phyloP scores from a whole-genome alignment of 169 alveolate species.

The Babesia caballi region DNA sequence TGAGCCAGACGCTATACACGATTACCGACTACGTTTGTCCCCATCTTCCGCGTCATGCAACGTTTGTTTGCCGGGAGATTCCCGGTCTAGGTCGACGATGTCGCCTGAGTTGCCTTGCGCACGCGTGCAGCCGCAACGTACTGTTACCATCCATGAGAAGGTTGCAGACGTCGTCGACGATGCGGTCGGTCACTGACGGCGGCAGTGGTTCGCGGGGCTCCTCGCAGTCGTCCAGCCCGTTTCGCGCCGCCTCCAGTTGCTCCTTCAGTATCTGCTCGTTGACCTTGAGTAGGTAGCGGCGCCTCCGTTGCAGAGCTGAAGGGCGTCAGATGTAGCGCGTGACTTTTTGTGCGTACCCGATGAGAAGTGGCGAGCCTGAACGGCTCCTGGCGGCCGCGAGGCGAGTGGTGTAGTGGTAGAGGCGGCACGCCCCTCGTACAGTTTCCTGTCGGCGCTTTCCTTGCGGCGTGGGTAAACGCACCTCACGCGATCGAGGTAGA shows the following conservation, averaged over 20 bases:
- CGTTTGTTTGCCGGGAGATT: not conserved
- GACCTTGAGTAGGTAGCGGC: not conserved
- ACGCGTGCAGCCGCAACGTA: not conserved
- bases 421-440: not conserved
- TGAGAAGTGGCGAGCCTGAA: slow-evolving; percentile 1
- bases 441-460: not conserved
- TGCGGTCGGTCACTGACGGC: slow-evolving; percentile 4
- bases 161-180: slow-evolving; percentile 11
- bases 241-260: not conserved
- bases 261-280: slow-evolving; percentile 25
- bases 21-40: not conserved
- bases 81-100: slow-evolving; percentile 3
- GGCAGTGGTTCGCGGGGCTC: not conserved
- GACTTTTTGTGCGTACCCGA: not conserved
- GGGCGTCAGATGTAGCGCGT: not conserved
- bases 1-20: too few species aligned
- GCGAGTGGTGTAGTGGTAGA: not conserved
- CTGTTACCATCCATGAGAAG: slow-evolving; percentile 19
- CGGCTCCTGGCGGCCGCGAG: not conserved
- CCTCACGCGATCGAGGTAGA: slow-evolving; percentile 44
- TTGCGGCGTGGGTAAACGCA: not conserved
- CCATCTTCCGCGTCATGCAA: not conserved
- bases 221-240: not conserved
- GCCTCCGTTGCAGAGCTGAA: slow-evolving; percentile 10
- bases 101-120: not conserved